A percentile compares a stretch with the other conserved stretches of the same genome.
Conservation (phyloP, 371 early-diverging fungal genomes). For the Apophysomyces trapeziformis region DNA sequence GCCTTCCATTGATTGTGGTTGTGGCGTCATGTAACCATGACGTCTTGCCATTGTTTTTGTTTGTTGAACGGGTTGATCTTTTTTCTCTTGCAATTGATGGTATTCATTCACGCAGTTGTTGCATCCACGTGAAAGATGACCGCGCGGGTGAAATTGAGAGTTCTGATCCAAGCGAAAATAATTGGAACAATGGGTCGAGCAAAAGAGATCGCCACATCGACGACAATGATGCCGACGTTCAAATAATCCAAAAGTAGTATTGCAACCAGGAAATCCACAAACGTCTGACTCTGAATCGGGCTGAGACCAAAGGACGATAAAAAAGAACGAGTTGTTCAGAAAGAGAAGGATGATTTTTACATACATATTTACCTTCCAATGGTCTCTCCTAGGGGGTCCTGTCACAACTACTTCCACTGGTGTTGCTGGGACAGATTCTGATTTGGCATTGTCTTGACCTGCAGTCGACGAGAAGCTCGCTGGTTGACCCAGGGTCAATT, state of each 20-base stretch:
- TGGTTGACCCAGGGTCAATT: conserved; percentile 53
- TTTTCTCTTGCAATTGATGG: conserved; percentile 36
- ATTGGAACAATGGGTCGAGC: conserved; percentile 51
- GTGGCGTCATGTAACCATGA: conserved; percentile 51
- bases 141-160: conserved; percentile 43
- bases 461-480: conserved; percentile 21
- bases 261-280: conserved; percentile 39
- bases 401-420: conserved; percentile 32
- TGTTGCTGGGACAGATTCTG: conserved; percentile 7
- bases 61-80: conserved; percentile 15
- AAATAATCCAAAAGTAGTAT: conserved; percentile 45
- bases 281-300: conserved; percentile 40
- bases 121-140: conserved; percentile 47
- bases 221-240: conserved; percentile 59
- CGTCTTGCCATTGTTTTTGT: conserved; percentile 22
- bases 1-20: conserved; percentile 56
- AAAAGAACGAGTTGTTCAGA: background rate
- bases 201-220: conserved; percentile 55
- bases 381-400: conserved; percentile 46
- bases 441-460: conserved; percentile 10
- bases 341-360: background rate
- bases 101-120: conserved; percentile 44
- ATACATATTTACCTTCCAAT: conserved; percentile 49
- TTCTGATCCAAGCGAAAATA: conserved; percentile 51
- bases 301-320: conserved; percentile 19